Conservation (phyloP, 2,329 filamentous ascomycete genomes). For the Colletotrichum phormii region DNA sequence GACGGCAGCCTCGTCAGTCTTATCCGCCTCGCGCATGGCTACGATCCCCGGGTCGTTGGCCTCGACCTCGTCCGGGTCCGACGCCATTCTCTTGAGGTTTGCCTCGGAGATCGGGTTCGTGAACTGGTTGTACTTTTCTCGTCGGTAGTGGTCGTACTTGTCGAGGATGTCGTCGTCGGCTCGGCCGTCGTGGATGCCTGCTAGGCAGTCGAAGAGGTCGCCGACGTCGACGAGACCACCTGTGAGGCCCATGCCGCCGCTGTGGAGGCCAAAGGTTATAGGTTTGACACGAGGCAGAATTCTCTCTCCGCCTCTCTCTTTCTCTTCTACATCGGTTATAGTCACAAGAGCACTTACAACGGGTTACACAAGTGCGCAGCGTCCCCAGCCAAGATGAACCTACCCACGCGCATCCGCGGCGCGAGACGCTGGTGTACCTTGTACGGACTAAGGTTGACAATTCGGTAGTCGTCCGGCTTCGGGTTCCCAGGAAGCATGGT, state of each 20-base stretch:
- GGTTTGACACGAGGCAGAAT: not conserved
- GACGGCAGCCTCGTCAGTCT: not conserved
- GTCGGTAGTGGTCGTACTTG: constrained; percentile 44
- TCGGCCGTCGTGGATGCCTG: constrained; percentile 51
- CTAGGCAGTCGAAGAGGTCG: constrained; percentile 59
- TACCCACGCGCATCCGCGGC: constrained; percentile 58
- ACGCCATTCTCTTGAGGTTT: not conserved
- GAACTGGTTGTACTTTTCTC: not conserved
- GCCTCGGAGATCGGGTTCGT: not conserved
- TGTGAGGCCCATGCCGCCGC: constrained; percentile 59
- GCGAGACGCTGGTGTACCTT: constrained; percentile 63
- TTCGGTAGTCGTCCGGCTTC: not conserved
- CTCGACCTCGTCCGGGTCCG: not conserved
- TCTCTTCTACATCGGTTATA: no score
- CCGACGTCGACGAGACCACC: constrained; percentile 62
- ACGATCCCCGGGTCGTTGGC: not conserved
- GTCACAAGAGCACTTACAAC: constrained; percentile 43
- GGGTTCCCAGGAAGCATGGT: not conserved
- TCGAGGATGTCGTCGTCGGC: constrained; percentile 55
- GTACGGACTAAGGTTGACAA: not conserved
- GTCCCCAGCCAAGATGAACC: constrained; percentile 61
- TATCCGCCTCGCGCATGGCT: not conserved
- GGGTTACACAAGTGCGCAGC: constrained; percentile 66
- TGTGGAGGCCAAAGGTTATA: not conserved
- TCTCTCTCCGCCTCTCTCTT: no score